Evolutionary conservation across 2,329 filamentous ascomycete genomes (phyloP).

Genomic region (Tolypocladium cylindrosporum): DNA sequence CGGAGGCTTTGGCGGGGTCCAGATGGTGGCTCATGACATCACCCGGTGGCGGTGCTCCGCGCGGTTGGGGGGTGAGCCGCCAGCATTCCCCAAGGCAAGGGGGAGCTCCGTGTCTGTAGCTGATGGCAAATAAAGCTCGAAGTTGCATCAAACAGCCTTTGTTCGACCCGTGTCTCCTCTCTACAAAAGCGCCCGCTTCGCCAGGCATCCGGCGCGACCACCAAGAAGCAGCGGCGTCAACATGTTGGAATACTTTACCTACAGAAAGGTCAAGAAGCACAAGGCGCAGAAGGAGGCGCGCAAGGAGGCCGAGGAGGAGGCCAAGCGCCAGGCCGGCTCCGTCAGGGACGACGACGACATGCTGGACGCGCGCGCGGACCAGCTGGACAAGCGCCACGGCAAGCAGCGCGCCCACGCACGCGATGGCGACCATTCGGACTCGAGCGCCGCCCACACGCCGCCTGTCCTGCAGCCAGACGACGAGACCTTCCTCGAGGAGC

Average conservation of each 20-base stretch:
- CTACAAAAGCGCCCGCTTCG: neutral
- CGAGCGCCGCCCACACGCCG: slow-evolving; percentile 5
- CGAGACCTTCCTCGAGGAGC: slow-evolving; percentile 45
- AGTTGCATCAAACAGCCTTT: neutral
- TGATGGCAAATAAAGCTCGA: neutral
- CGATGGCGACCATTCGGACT: slow-evolving; percentile 5
- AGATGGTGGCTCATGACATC: slow-evolving; percentile 20
- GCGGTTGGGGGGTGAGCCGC: neutral
- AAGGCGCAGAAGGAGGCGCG: slow-evolving; percentile 36
- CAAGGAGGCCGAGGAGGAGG: slow-evolving; percentile 10
- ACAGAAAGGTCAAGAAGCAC: slow-evolving; percentile 54
- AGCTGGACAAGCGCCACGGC: slow-evolving; percentile 4
- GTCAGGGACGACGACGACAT: slow-evolving; percentile 2
- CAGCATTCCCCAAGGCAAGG: too few species aligned
- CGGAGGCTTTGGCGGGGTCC: neutral
- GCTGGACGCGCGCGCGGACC: neutral
- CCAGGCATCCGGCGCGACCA: neutral
- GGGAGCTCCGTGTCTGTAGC: neutral
- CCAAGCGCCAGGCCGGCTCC: slow-evolving; percentile 7
- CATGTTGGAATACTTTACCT: slow-evolving; percentile 55
- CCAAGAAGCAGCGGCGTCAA: slow-evolving; percentile 6
- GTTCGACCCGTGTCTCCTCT: neutral
- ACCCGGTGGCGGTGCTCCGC: slow-evolving; percentile 20
- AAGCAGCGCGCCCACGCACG: slow-evolving; percentile 2
- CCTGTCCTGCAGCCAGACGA: slow-evolving; percentile 47